A percentile compares a stretch with the other conserved stretches of the same genome.
Conservation (phyloP, 2,329 filamentous ascomycete species). For the Aurifilum marmelostoma region DNA sequence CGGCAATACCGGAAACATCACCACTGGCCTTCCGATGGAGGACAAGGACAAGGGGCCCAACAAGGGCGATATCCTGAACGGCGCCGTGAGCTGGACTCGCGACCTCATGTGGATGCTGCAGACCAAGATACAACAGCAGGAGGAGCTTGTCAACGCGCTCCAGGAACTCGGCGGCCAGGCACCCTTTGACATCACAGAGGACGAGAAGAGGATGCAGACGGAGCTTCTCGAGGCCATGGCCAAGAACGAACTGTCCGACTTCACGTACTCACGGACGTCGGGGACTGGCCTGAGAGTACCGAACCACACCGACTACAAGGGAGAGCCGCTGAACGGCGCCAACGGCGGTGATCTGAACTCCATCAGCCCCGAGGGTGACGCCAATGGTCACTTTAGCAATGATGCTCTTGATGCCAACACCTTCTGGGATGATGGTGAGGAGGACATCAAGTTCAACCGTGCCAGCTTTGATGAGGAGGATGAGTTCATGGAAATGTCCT, state of each 20-base stretch:
- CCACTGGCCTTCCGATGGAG: slow-evolving; percentile 87
- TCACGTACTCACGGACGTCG: slow-evolving; percentile 80
- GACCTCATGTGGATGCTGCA: slow-evolving; percentile 98
- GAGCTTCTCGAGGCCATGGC: slow-evolving; percentile 86
- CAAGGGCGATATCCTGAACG: slow-evolving; percentile 98
- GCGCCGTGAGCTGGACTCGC: slow-evolving; percentile 93
- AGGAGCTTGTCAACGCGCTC: slow-evolving; percentile 79
- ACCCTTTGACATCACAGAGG: slow-evolving; percentile 83
- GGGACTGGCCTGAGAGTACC: slow-evolving; percentile 89
- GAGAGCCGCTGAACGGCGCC: slow-evolving; percentile 68
- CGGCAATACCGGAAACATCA: slow-evolving; percentile 76
- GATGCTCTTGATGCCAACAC: slow-evolving; percentile 27
- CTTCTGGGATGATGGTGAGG: slow-evolving; percentile 37
- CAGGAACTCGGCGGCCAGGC: slow-evolving; percentile 72
- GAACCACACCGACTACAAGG: slow-evolving; percentile 88
- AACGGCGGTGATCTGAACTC: slow-evolving; percentile 46
- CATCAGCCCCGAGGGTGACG: slow-evolving; percentile 52
- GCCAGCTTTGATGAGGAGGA: slow-evolving; percentile 69
- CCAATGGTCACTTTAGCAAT: slow-evolving; percentile 26
- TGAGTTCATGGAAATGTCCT: slow-evolving; percentile 80
- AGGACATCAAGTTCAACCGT: slow-evolving; percentile 72
- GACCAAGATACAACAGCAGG: slow-evolving; percentile 84
- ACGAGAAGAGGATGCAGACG: slow-evolving; percentile 93
- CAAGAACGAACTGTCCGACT: slow-evolving; percentile 75
- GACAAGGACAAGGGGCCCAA: slow-evolving; percentile 99